phyloP scores from a whole-genome alignment of 352 stramenopile species.

The Thalassiosira livingstoniorum region DNA sequence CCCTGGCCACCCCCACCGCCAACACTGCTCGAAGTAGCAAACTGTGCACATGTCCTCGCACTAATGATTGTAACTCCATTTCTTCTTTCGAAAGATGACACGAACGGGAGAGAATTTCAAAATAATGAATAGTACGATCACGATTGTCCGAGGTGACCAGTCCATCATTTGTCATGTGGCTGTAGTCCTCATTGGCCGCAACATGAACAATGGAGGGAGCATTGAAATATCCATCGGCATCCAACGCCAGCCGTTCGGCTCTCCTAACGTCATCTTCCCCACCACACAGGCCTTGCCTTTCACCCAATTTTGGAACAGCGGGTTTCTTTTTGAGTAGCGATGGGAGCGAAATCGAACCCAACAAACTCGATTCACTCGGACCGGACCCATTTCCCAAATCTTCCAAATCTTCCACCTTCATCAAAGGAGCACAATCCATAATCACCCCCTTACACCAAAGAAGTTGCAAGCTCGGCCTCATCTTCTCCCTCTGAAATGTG shows the following conservation, averaged over 20 bases:
- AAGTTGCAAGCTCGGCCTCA: constrained; percentile 72
- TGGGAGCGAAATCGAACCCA: background rate
- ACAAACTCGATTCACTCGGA: too few species aligned
- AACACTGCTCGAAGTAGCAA: constrained; percentile 71
- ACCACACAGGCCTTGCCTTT: constrained; percentile 71
- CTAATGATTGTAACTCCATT: constrained; percentile 57
- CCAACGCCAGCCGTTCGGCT: constrained; percentile 62
- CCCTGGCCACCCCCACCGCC: constrained; percentile 61
- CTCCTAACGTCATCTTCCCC: constrained; percentile 59
- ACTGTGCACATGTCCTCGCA: constrained; percentile 65
- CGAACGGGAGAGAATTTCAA: constrained; percentile 58
- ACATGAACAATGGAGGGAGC: constrained; percentile 64
- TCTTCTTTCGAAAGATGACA: constrained; percentile 35
- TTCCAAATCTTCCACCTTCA: constrained; percentile 42
- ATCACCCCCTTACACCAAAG: constrained; percentile 72
- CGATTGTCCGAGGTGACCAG: constrained; percentile 69
- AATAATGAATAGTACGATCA: constrained; percentile 70
- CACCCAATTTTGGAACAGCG: constrained; percentile 51
- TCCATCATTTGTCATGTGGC: constrained; percentile 16
- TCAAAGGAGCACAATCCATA: constrained; percentile 72
- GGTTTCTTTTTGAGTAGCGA: constrained; percentile 10
- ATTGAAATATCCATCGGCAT: constrained; percentile 65
- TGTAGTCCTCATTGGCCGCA: too few species aligned
- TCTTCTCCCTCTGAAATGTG: constrained; percentile 72
- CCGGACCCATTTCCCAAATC: too few species aligned